Evolutionary conservation across 495 filamentous ascomycete genomes (phyloP), one percentile per base, ranked within the genome.

Genomic region (Choiromyces venosus): DNA sequence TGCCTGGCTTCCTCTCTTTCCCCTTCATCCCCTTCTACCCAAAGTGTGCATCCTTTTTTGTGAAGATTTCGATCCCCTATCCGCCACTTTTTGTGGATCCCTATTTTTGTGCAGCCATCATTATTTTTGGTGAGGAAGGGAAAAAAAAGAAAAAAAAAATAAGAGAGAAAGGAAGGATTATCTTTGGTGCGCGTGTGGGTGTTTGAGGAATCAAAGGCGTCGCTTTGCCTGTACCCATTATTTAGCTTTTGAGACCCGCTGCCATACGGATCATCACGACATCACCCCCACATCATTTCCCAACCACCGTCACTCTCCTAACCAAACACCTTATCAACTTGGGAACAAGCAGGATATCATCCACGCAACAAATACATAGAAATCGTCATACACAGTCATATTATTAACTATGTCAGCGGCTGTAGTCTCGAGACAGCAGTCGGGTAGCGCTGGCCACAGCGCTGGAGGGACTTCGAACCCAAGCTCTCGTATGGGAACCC

Each of bases 321-420:
- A 64, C 75, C 56, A 46, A 70, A 71, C 71, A 79, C 78, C 69
- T 77, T 77, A 77, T 77, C 73, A 77, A 72, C 74, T 74, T 76
- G 71, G 74, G 76, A 77, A 69, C 37, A 69, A 77, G 72, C 74
- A 70, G 25, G 52, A 61, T 77, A 77, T 77, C 65, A 77, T 76
- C 74, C 75, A 77, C 71, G 74, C 76, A 77, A 69, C 37, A 69
- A 73, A 77, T 72, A 70, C 74, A 77, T 74, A 70, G 79, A 71
- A 71, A 79, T 80, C 78, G 77, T 79, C 78, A 80, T 80, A 73
- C 71, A 42, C 71, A 73, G 70, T 75, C 78, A 79, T 70, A 78
- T 75, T 73, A 19, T 73, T 71, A 67, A 76, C 73, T 79, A 80
- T 80, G 78, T 80, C 78, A 80, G 78, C 78, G 78, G 78, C 74